These are phyloP conservation scores for Abeoforma whisleri DNA, from an alignment of 78 protist species.

Conservation along the genomic window DNA sequence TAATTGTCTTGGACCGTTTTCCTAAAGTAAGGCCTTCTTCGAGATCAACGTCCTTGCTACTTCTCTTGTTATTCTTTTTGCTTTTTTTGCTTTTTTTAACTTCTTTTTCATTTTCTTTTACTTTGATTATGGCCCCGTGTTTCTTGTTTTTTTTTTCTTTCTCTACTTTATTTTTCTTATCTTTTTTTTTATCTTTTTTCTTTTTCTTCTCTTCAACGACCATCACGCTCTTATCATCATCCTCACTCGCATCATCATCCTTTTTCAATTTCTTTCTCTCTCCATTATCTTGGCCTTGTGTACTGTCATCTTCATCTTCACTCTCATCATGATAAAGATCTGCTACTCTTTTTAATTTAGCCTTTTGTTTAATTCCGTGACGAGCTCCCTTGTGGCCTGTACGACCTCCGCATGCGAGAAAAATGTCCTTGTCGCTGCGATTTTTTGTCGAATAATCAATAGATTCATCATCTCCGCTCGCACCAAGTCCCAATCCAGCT, in stretches of 20 bases:
- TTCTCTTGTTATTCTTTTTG: neutral
- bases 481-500: no score
- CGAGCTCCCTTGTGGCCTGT: conserved; percentile 10
- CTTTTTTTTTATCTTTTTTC: neutral
- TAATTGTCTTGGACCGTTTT: no score
- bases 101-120: neutral
- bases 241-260: neutral
- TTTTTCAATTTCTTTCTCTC: neutral
- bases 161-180: neutral
- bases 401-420: no score
- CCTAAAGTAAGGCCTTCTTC: no score
- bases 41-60: no score
- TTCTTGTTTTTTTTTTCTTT: neutral
- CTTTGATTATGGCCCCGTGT: neutral
- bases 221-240: neutral
- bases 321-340: neutral
- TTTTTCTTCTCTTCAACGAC: conserved; percentile 5
- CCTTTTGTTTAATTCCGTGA: conserved; percentile 8
- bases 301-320: neutral
- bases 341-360: neutral
- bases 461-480: no score
- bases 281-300: neutral
- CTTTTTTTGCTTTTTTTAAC: neutral
- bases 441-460: no score
- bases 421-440: no score